Conservation (phyloP, 148 eudicot species). For the Rhododendron ovatum region DNA sequence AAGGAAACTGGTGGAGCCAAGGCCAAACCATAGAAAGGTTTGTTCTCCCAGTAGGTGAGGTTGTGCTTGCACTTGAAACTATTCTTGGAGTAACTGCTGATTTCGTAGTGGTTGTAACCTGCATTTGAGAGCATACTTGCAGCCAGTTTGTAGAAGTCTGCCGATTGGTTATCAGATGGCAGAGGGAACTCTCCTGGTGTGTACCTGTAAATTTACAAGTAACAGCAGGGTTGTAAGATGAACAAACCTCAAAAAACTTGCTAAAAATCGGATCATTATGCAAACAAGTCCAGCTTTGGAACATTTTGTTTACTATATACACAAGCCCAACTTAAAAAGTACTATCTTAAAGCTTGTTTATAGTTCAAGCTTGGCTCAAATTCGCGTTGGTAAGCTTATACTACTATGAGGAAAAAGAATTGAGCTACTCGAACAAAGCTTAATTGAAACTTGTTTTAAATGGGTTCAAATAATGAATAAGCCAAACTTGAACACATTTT, state of each 20-base stretch:
- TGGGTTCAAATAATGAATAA: not conserved
- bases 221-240: too few relatives aligned
- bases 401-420: not conserved
- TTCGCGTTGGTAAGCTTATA: not conserved
- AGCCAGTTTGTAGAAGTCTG: conserved; percentile 81
- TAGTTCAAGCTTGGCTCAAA: not conserved
- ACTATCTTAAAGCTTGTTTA: not conserved
- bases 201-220: conserved; percentile 48
- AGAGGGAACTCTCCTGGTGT: conserved; percentile 87
- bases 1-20: conserved; percentile 81
- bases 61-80: conserved; percentile 89
- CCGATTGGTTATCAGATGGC: conserved; percentile 76
- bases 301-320: not conserved
- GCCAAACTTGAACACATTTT: not conserved
- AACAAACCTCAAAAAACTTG: not conserved
- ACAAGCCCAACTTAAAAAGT: not conserved
- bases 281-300: not conserved
- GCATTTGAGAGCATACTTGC: conserved; percentile 63
- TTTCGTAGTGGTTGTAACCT: conserved; percentile 78
- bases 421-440: not conserved
- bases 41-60: conserved; percentile 73
- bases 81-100: conserved; percentile 79
- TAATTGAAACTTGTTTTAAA: too few relatives aligned
- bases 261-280: not conserved
- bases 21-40: conserved; percentile 77